Conservation (phyloP, 2,329 filamentous ascomycete genomes). For the Ophiocordyceps camponoti-saundersi region DNA sequence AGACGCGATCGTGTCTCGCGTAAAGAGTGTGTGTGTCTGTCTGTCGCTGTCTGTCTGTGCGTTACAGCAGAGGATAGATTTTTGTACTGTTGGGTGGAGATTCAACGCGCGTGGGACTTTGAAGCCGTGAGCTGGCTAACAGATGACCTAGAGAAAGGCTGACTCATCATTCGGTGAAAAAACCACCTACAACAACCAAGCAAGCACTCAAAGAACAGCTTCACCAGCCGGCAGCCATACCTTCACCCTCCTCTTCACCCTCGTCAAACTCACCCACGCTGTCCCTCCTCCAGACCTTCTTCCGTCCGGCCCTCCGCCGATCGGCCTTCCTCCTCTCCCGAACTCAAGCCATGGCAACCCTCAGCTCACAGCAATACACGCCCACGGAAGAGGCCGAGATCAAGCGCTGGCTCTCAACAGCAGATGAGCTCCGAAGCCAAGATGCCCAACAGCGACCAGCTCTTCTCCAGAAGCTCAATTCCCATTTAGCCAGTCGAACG, state of each 20-base stretch:
- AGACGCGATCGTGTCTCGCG: no score
- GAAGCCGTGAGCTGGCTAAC: no score
- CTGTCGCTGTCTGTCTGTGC: no score
- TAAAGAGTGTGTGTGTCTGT: no score
- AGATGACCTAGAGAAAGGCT: no score
- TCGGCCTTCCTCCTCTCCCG: slow-evolving; percentile 6
- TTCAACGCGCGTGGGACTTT: no score
- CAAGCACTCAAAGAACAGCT: no score
- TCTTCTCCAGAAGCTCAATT: slow-evolving; percentile 66
- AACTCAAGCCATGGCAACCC: slow-evolving; percentile 39
- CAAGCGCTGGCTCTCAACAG: slow-evolving; percentile 72
- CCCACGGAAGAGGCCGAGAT: slow-evolving; percentile 73
- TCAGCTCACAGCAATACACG: slow-evolving; percentile 54
- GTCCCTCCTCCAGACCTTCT: slow-evolving; percentile 14
- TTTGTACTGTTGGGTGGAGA: no score
- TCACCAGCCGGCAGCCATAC: no score
- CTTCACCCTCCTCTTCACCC: not conserved
- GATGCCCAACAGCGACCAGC: slow-evolving; percentile 38
- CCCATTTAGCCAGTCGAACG: slow-evolving; percentile 72
- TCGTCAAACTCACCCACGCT: slow-evolving; percentile 8
- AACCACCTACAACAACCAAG: no score
- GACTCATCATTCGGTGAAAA: no score
- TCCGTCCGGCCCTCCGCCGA: slow-evolving; percentile 10
- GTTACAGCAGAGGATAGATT: no score
- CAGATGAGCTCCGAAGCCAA: slow-evolving; percentile 43